Base-by-base conservation (phyloP, 176 grass and related monocot genomes). In the Oryza officinalis region DNA sequence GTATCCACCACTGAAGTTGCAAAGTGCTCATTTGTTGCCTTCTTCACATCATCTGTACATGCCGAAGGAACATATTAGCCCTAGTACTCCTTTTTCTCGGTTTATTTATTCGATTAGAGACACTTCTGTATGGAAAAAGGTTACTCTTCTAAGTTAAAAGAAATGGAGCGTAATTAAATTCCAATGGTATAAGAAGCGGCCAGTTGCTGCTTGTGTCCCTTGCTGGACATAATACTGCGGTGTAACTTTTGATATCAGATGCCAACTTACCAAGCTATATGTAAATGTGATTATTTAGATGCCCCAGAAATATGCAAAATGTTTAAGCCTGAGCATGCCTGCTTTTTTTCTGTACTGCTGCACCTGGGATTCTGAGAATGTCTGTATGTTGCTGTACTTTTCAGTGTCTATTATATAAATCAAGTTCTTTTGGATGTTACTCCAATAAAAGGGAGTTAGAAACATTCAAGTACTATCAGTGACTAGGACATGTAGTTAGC, bases 41-140 rank as follows among this genome's bases (percentile, higher is more conserved):
- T 46, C 46, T 37, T 63, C 57, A 67, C 45, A 75, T 50, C 74
- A 23, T 64, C 63, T 83, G 80, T 87, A 90, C 64, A 83, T 83
- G 75, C 47, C 38, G 46, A 87, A 63, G 33, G 13, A 52, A 78
- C 30, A 0, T 30, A 26, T 15, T 50, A 90, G 47, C 69, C 9
- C 28, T 50, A 69, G 46, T 81, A 45, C 10, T 9, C 0, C 10
- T 74, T 43, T 71, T 65, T 68, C 17, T 20, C 72, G 46, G 18
- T 90, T 90, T 87, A 83, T 83, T 83, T 90, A 79, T 83, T 11
- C 44, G 49, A 47, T 14, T 81, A 59, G 65, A 79, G 57, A 63
- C 47, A 28, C 27, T n/a, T 82, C 30, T 66, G 60, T 28, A 63
- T 69, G 45, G 30, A 46, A 78, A 78, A 78, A 12, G 1, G 37